phyloP scores from a whole-genome alignment of 345 rosid genomes.

The Hirschfeldia incana region DNA sequence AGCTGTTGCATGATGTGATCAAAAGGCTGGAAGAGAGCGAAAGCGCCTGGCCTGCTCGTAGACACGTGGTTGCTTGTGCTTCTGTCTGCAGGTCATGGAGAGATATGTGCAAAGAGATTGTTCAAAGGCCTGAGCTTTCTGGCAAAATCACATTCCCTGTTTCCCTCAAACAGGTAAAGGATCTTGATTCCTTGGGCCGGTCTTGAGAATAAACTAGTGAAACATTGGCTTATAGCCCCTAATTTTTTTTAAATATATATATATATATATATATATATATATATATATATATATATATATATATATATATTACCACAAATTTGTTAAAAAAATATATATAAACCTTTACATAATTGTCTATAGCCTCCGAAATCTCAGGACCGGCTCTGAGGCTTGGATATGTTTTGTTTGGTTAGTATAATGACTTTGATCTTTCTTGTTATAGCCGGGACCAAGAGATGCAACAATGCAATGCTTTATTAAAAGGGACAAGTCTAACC shows the following conservation, averaged over 20 bases:
- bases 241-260: background rate
- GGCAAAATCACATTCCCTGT: conserved; percentile 94
- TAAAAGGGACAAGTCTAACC: conserved; percentile 83
- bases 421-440: background rate
- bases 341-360: background rate
- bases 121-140: conserved; percentile 68
- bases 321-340: background rate
- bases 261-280: no score
- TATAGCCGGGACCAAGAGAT: conserved; percentile 88
- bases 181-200: background rate
- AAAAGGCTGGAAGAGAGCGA: conserved; percentile 90
- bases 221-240: background rate
- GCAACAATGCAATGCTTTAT: conserved; percentile 88
- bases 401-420: background rate
- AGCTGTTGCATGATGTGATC: conserved; percentile 82
- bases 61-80: conserved; percentile 92
- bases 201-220: background rate
- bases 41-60: conserved; percentile 83
- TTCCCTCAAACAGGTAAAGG: conserved; percentile 79
- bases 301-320: background rate
- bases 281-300: no score
- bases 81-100: conserved; percentile 94
- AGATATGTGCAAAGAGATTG: conserved; percentile 92
- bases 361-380: background rate
- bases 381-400: background rate